A percentile compares a stretch with the other conserved stretches of the same genome.
These are phyloP conservation scores for Cryptococcus sp. DNA, from an alignment of 1,284 basidiomycete genomes.

Conservation along the genomic window DNA sequence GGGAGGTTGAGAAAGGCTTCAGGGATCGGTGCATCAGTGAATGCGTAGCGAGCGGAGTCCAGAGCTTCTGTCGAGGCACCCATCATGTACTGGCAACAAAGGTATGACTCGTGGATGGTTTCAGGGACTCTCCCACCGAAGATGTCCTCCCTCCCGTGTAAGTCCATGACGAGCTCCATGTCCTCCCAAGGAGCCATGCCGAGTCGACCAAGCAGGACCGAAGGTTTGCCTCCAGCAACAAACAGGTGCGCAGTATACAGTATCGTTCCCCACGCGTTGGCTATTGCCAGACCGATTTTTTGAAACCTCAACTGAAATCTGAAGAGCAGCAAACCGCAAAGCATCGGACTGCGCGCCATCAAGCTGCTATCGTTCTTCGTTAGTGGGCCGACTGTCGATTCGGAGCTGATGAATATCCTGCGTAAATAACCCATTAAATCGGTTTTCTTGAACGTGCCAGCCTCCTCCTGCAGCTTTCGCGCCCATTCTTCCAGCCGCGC, in stretches of 20 bases:
- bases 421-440: background rate
- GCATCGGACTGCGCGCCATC: constrained; percentile 15
- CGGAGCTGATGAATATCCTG: background rate
- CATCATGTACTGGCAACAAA: constrained; percentile 11
- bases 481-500: background rate
- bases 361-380: background rate
- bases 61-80: constrained; percentile 13
- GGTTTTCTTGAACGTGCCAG: constrained; percentile 6
- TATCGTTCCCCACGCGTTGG: constrained; percentile 13
- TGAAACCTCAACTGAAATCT: constrained; percentile 17
- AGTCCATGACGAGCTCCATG: constrained; percentile 17
- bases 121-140: constrained; percentile 18
- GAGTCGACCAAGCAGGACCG: background rate
- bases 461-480: background rate
- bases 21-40: background rate
- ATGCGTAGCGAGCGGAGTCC: background rate
- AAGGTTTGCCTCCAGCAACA: constrained; percentile 11
- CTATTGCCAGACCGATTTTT: constrained; percentile 10
- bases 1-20: background rate
- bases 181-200: constrained; percentile 13
- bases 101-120: constrained; percentile 13
- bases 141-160: constrained; percentile 23
- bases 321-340: constrained; percentile 24
- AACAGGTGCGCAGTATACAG: constrained; percentile 18
- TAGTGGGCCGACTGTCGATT: background rate